Conservation (phyloP, 2,329 filamentous ascomycete species). For the Cercospora zeina region DNA sequence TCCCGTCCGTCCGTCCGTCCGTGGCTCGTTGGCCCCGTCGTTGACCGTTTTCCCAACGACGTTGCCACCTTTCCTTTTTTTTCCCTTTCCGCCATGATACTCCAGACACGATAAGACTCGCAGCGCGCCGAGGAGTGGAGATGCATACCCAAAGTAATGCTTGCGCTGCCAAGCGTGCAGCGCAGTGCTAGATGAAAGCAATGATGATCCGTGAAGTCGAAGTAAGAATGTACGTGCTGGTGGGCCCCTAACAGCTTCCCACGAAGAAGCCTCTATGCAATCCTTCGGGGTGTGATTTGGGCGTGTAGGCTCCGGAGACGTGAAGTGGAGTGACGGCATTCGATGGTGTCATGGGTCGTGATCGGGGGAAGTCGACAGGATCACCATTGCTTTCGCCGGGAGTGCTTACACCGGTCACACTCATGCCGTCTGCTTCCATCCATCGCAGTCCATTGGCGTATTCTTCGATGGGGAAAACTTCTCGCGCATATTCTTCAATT, state of each 20-base stretch:
- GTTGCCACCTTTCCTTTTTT: not conserved
- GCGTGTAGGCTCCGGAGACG: constrained; percentile 39
- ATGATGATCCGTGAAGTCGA: not conserved
- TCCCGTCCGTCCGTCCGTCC: constrained; percentile 1
- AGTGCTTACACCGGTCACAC: constrained; percentile 22
- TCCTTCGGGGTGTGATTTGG: constrained; percentile 38
- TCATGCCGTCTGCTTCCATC: constrained; percentile 64
- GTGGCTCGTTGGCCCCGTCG: not conserved
- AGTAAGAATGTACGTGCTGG: not conserved
- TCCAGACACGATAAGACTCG: not conserved
- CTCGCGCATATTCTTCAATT: constrained; percentile 89
- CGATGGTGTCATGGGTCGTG: constrained; percentile 36
- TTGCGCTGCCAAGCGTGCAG: not conserved
- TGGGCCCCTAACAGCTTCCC: constrained; percentile 31
- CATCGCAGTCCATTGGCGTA: constrained; percentile 89
- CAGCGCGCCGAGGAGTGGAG: constrained; percentile 10
- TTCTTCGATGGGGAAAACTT: constrained; percentile 93
- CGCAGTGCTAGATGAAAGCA: not conserved
- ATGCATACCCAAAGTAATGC: constrained; percentile 7
- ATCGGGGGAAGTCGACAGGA: constrained; percentile 24
- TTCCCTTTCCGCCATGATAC: not conserved
- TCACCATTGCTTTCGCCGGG: constrained; percentile 29
- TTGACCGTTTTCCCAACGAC: constrained; percentile 6
- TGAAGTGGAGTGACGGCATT: constrained; percentile 29
- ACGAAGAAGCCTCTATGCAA: constrained; percentile 37